phyloP scores from a whole-genome alignment of 768 basidiomycete species.

The Infundibulicybe gibba region DNA sequence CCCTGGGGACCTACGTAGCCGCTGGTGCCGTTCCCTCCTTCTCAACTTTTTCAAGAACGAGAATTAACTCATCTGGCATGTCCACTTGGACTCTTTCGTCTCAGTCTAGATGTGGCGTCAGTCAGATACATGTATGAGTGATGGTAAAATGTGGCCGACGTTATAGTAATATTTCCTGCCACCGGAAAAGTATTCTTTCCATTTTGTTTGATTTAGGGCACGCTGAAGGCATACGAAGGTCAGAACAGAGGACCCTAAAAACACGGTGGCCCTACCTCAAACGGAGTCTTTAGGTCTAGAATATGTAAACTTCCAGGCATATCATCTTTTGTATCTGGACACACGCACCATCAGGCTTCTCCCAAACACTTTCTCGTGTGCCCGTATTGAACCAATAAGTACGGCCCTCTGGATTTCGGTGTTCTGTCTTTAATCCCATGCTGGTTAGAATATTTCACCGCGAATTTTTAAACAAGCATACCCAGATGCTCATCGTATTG shows the following conservation, averaged over 20 bases:
- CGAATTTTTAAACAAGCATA: neutral
- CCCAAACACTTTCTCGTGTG: slow-evolving; percentile 93
- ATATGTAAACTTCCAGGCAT: neutral
- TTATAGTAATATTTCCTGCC: slow-evolving; percentile 92
- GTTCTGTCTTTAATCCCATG: slow-evolving; percentile 66
- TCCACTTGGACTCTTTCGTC: slow-evolving; percentile 95
- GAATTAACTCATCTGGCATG: slow-evolving; percentile 87
- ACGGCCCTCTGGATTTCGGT: slow-evolving; percentile 94
- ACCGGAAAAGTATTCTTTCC: slow-evolving; percentile 96
- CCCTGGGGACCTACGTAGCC: slow-evolving; percentile 23
- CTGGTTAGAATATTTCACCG: neutral
- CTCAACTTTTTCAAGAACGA: slow-evolving; percentile 83
- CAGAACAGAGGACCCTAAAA: slow-evolving; percentile 5
- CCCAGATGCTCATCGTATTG: neutral
- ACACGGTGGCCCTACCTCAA: slow-evolving; percentile 58
- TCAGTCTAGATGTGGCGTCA: slow-evolving; percentile 55
- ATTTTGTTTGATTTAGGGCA: slow-evolving; percentile 85
- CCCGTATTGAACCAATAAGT: slow-evolving; percentile 95
- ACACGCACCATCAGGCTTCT: slow-evolving; percentile 86
- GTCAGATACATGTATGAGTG: neutral
- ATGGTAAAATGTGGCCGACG: slow-evolving; percentile 33
- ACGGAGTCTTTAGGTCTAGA: slow-evolving; percentile 83
- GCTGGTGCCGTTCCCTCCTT: slow-evolving; percentile 54
- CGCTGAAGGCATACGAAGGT: slow-evolving; percentile 41
- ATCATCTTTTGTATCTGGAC: no score